These are phyloP conservation scores for Fusarium cyanostomum DNA, from an alignment of 2,329 filamentous ascomycete genomes.

Conservation along the genomic window DNA sequence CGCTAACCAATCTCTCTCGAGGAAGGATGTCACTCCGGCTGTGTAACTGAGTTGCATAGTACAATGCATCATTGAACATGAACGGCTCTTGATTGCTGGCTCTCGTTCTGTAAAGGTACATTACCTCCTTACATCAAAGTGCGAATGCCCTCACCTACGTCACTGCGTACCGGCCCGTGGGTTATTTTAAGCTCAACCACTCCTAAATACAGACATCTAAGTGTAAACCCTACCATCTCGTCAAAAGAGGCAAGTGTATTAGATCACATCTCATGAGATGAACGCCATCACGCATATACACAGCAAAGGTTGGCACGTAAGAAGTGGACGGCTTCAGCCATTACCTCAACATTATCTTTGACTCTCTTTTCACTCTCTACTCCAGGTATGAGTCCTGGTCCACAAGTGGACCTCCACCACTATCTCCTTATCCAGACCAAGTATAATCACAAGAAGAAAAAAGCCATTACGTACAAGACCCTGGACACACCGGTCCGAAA, in stretches of 20 bases:
- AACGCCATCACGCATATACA: not conserved
- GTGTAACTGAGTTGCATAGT: not conserved
- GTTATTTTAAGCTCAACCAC: not conserved
- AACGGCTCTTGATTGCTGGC: not conserved
- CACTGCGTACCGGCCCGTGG: not conserved
- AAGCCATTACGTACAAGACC: constrained; percentile 37
- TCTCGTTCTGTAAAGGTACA: too few species aligned
- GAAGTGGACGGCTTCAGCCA: constrained; percentile 36
- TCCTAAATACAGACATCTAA: not conserved
- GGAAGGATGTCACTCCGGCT: not conserved
- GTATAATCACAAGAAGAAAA: constrained; percentile 37
- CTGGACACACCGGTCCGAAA: constrained; percentile 29
- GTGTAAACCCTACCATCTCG: too few species aligned
- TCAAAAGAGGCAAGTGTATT: too few species aligned
- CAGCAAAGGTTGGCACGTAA: not conserved
- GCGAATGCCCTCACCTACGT: not conserved
- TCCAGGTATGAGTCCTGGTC: constrained; percentile 10
- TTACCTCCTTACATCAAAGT: too few species aligned
- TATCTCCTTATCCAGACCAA: constrained; percentile 26
- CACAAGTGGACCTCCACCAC: constrained; percentile 24
- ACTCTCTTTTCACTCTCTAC: constrained; percentile 6
- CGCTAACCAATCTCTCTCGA: not conserved
- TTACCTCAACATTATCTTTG: constrained; percentile 26
- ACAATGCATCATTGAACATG: not conserved
- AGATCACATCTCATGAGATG: too few species aligned